Conservation (phyloP, 2,329 filamentous ascomycete species). For the Diplodia seriata region DNA sequence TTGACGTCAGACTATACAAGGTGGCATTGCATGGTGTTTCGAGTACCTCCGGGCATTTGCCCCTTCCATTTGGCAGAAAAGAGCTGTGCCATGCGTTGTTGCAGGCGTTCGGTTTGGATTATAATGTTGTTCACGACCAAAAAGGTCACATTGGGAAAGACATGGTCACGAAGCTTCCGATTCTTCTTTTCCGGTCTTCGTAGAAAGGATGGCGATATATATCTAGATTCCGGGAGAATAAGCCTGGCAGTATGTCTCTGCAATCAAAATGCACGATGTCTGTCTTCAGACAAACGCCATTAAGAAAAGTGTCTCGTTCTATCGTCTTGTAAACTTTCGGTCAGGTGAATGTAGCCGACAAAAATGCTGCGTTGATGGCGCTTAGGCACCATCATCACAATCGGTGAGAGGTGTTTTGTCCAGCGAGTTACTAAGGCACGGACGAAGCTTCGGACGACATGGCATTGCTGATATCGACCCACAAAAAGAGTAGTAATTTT, state of each 20-base stretch:
- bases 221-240: background rate
- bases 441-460: background rate
- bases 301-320: too few species aligned
- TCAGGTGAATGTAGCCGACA: too few species aligned
- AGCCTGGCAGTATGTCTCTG: slow-evolving; percentile 1
- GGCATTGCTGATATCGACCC: background rate
- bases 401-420: too few species aligned
- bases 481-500: background rate
- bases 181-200: background rate
- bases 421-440: background rate
- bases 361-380: background rate
- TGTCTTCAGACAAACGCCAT: background rate
- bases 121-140: background rate
- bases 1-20: background rate
- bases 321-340: too few species aligned
- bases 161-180: background rate
- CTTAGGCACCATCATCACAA: background rate
- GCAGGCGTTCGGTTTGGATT: slow-evolving; percentile 12
- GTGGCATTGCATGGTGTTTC: slow-evolving; percentile 7
- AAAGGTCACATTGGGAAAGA: background rate
- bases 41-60: slow-evolving; percentile 19
- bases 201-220: slow-evolving; percentile 6
- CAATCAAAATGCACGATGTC: slow-evolving; percentile 3
- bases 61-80: slow-evolving; percentile 1
- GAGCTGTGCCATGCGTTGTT: background rate